Conservation (phyloP, 129 eudicot species). For the Tanacetum coccineum region DNA sequence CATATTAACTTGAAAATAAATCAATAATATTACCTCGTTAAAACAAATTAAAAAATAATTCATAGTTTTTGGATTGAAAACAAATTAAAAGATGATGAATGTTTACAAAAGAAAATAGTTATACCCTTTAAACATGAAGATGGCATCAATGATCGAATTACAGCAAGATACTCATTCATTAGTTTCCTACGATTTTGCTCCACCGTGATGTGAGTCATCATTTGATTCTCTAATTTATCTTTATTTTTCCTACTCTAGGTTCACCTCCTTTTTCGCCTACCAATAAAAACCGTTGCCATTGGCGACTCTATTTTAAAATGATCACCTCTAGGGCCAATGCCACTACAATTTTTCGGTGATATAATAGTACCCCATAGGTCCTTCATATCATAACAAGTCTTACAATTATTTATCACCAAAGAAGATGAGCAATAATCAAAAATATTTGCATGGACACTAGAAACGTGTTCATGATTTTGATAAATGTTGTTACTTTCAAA, state of each 20-base stretch:
- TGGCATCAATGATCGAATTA: constrained; percentile 72
- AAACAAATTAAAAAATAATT: too few species aligned
- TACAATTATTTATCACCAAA: too few species aligned
- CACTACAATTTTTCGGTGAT: too few species aligned
- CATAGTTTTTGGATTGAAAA: too few species aligned
- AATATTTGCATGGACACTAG: constrained; percentile 14
- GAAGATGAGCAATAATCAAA: too few species aligned
- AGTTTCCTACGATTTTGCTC: constrained; percentile 83
- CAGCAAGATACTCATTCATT: constrained; percentile 80
- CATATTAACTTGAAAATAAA: too few species aligned
- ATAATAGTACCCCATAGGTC: too few species aligned
- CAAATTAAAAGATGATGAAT: too few species aligned
- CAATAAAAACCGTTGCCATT: constrained; percentile 11
- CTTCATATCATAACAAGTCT: constrained; percentile 15
- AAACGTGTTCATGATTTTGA: constrained; percentile 16
- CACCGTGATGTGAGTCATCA: constrained; percentile 88
- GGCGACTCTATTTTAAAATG: not conserved
- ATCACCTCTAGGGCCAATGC: not conserved
- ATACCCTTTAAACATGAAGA: constrained; percentile 72
- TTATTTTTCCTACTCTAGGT: constrained; percentile 52
- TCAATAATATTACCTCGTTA: too few species aligned
- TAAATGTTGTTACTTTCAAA: constrained; percentile 23
- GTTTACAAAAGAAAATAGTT: too few species aligned
- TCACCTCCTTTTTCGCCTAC: constrained; percentile 47
- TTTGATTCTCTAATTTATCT: constrained; percentile 73